Conservation (phyloP, 371 early-diverging fungal species). For the Coemansia sp. region DNA sequence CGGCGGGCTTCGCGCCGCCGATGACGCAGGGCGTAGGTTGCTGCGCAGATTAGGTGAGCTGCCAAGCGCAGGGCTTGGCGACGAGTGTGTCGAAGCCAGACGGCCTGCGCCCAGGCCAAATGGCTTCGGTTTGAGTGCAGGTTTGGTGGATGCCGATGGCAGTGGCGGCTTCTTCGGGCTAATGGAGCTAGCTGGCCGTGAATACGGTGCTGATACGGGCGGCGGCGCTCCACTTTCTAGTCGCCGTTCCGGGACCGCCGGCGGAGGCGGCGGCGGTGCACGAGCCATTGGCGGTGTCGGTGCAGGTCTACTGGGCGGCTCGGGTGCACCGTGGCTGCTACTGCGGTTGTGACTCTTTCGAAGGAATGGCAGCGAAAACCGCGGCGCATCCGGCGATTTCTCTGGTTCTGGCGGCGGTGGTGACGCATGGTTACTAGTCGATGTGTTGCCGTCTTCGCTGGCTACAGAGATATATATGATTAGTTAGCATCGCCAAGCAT, state of each 20-base stretch:
- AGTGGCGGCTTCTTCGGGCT: constrained; percentile 36
- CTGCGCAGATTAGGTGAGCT: constrained; percentile 23
- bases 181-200: constrained; percentile 31
- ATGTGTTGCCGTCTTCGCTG: constrained; percentile 18
- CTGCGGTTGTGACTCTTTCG: constrained; percentile 33
- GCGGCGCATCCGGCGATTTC: constrained; percentile 22
- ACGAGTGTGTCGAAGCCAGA: constrained; percentile 11
- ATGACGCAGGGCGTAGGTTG: constrained; percentile 5
- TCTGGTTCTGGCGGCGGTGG: constrained; percentile 8
- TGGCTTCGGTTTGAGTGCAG: constrained; percentile 40
- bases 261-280: constrained; percentile 17
- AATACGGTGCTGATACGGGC: constrained; percentile 17
- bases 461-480: constrained; percentile 18
- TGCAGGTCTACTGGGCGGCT: not conserved
- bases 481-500: no score
- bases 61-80: constrained; percentile 19
- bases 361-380: constrained; percentile 34
- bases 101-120: constrained; percentile 19
- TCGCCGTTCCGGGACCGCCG: constrained; percentile 37
- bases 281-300: constrained; percentile 4
- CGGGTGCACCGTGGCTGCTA: constrained; percentile 2
- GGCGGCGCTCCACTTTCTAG: constrained; percentile 14
- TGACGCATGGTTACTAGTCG: not conserved
- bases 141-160: constrained; percentile 42
- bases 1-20: constrained; percentile 1